Evolutionary conservation across 2,329 filamentous ascomycete genomes (phyloP).

Genomic region (Leptoxyphium fumago): DNA sequence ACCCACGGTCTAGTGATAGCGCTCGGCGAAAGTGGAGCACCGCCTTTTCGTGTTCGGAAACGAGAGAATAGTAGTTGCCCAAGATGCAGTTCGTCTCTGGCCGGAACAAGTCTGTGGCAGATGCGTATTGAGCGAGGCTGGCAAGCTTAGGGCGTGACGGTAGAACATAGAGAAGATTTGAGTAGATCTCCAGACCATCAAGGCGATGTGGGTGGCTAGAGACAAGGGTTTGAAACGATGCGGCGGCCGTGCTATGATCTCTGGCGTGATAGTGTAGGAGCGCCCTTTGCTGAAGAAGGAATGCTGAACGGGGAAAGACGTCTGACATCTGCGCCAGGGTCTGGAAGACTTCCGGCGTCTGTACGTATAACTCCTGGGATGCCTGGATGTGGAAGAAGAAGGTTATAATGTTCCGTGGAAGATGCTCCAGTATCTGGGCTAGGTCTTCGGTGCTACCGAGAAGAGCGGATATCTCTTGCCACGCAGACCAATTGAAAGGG

Average conservation of each 20-base stretch:
- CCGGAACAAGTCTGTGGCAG: constrained; percentile 84
- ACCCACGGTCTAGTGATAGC: constrained; percentile 75
- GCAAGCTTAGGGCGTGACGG: constrained; percentile 75
- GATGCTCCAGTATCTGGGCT: constrained; percentile 35
- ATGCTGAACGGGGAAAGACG: constrained; percentile 79
- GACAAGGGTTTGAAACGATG: constrained; percentile 39
- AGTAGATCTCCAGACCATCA: constrained; percentile 88
- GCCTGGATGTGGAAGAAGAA: constrained; percentile 89
- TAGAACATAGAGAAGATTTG: constrained; percentile 93
- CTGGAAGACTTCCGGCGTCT: constrained; percentile 57
- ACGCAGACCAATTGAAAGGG: constrained; percentile 94
- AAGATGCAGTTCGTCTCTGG: constrained; percentile 95
- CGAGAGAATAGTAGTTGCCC: constrained; percentile 90
- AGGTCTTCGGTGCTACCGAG: constrained; percentile 71
- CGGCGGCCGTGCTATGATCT: constrained; percentile 45
- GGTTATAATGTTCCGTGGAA: constrained; percentile 83
- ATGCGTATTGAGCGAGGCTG: constrained; percentile 82
- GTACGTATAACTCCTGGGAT: constrained; percentile 82
- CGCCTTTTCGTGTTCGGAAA: constrained; percentile 92
- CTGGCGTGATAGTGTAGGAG: constrained; percentile 84
- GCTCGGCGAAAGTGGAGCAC: constrained; percentile 96
- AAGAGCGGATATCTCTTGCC: constrained; percentile 78
- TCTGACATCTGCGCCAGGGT: constrained; percentile 62
- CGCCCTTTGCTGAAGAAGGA: constrained; percentile 79
- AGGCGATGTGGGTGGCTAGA: constrained; percentile 54